phyloP scores from a whole-genome alignment of 1,284 basidiomycete species.

The Ceratobasidium sp. region DNA sequence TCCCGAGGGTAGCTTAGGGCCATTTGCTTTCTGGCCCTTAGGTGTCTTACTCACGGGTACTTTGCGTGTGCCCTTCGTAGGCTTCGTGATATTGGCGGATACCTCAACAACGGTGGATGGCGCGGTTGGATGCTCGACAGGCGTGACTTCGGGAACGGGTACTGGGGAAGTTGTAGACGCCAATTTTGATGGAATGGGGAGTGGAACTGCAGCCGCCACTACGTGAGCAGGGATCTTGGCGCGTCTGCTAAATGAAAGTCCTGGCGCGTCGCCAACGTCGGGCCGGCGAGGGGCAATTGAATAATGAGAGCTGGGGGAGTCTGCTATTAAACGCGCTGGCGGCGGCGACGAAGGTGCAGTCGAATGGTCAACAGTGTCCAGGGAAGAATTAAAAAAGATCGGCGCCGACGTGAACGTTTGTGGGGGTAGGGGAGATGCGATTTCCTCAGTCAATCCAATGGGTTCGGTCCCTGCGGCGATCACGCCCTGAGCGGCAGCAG shows the following conservation, averaged over 20 bases:
- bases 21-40: conserved; percentile 2
- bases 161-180: neutral
- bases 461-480: neutral
- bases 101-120: neutral
- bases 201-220: conserved; percentile 24
- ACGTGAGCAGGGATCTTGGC: conserved; percentile 34
- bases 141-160: neutral
- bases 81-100: neutral
- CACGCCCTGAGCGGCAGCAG: neutral
- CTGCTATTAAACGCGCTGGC: neutral
- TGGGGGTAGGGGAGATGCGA: neutral
- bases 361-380: neutral
- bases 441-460: neutral
- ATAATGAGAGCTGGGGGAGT: conserved; percentile 5
- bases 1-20: neutral
- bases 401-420: conserved; percentile 37
- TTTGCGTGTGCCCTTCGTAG: neutral
- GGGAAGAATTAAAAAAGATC: conserved; percentile 3
- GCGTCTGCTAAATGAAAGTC: conserved; percentile 30
- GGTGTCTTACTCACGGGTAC: neutral
- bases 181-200: conserved; percentile 12
- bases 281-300: conserved; percentile 26
- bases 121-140: neutral
- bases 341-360: neutral
- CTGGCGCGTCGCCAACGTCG: conserved; percentile 25